Percentiles rank a stretch among this genome's conserved stretches.
Evolutionary conservation across 345 rosid genomes (phyloP).

Genomic region (Erysimum cheiranthoides): DNA sequence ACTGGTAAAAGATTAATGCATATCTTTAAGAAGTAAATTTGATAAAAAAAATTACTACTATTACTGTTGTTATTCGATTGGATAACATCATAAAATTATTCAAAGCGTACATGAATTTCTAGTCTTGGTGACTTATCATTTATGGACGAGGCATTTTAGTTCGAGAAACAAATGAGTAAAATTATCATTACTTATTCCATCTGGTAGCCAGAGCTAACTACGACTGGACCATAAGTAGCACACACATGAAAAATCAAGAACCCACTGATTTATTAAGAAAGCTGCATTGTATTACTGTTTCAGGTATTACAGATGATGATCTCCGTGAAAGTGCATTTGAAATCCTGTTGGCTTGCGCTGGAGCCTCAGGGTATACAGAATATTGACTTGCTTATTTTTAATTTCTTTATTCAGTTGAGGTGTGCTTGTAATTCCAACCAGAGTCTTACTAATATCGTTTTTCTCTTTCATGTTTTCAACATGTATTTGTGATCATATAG

Average conservation of each 20-base stretch:
- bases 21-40: neutral
- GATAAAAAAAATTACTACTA: neutral
- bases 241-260: constrained; percentile 1
- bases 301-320: constrained; percentile 92
- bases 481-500: constrained; percentile 48
- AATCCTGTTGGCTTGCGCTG: constrained; percentile 94
- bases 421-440: constrained; percentile 7
- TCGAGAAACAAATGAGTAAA: neutral
- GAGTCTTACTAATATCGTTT: neutral
- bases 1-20: constrained; percentile 63
- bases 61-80: constrained; percentile 5
- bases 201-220: constrained; percentile 17
- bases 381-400: constrained; percentile 25
- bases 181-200: constrained; percentile 3
- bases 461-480: constrained; percentile 31
- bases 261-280: constrained; percentile 11
- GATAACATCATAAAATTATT: neutral
- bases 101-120: constrained; percentile 1
- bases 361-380: constrained; percentile 83
- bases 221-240: constrained; percentile 7
- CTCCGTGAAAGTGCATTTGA: constrained; percentile 96
- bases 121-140: constrained; percentile 12
- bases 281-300: constrained; percentile 27
- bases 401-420: constrained; percentile 22
- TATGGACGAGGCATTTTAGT: constrained; percentile 10